A percentile compares a stretch with the other conserved stretches of the same genome.
Conservation (phyloP, 768 basidiomycete genomes). For the Amyloporia xantha region DNA sequence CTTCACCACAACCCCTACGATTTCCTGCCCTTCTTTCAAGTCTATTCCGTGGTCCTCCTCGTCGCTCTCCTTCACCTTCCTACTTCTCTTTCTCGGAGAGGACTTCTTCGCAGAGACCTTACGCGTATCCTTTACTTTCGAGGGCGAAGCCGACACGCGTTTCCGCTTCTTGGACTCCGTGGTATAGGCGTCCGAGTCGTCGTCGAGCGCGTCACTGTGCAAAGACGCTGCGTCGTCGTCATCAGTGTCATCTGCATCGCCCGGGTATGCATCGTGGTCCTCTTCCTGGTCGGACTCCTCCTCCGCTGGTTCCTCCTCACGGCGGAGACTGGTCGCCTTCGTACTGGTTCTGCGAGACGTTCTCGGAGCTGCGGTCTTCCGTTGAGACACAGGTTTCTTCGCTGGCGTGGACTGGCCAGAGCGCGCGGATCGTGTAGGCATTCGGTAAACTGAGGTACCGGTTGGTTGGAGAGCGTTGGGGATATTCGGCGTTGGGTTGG, state of each 20-base stretch:
- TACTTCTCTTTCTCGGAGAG: conserved; percentile 17
- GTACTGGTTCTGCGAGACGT: background rate
- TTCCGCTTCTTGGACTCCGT: conserved; percentile 24
- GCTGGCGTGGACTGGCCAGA: background rate
- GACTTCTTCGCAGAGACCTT: conserved; percentile 13
- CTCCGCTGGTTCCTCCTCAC: background rate
- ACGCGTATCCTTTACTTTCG: conserved; percentile 7
- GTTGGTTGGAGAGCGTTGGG: too few relatives aligned
- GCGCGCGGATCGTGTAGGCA: background rate
- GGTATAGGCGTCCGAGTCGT: conserved; percentile 20
- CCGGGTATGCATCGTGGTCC: background rate
- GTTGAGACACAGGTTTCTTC: background rate
- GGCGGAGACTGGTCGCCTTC: background rate
- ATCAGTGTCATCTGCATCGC: background rate
- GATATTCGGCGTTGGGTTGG: too few relatives aligned
- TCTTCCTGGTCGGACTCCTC: background rate
- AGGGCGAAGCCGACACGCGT: conserved; percentile 9
- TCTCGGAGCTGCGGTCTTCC: background rate
- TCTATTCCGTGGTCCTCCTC: conserved; percentile 37
- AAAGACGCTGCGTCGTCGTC: conserved; percentile 13
- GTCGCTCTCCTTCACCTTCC: conserved; percentile 31
- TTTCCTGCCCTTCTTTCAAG: conserved; percentile 56
- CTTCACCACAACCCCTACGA: conserved; percentile 71
- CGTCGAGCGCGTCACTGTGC: conserved; percentile 18
- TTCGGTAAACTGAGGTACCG: background rate